Evolutionary conservation across 495 filamentous ascomycete species (phyloP), one percentile per base, ranked within the genome.

Genomic region (Trichoderma gamsii): DNA sequence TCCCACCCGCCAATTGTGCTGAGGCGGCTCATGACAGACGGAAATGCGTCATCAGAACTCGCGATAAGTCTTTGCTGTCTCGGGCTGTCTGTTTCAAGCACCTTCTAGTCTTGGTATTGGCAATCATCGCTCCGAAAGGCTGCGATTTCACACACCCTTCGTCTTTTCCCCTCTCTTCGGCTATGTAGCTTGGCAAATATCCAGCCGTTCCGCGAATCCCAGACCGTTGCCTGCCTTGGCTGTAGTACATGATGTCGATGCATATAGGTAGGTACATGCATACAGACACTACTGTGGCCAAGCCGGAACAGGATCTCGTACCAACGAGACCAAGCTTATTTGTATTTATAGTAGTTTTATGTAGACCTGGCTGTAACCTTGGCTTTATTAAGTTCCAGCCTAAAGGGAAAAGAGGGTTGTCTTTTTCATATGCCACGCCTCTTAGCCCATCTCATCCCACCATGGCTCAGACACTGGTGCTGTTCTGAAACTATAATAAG

Each of bases 41-140:
- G 56, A 61, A 61, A 61, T 61, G 56, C 56, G 56, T 61, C 56
- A 61, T 61, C 56, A 61, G 56, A 61, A 61, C 44, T 49, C n/a
- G 18, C 23, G 56, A 61, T 61, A 61, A 61, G 56, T 61, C 43
- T 25, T 56, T 23, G 25, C 51, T 11, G 51, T 25, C 9, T n/a
- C 18, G 12, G 1, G 43, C 13, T 46, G 51, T n/a, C 44, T 23
- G 51, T 56, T n/a, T 25, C 51, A 25, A 23, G 8, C 21, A 21
- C 21, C 51, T 56, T 16, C n/a, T n/a, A 23, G 25, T 29, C 56
- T 52, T 52, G 44, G 15, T 49, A 7, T 16, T 49, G 8, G 49
- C 49, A 52, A 52, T 52, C 49, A 52, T 52, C 3, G 0, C 49
- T 52, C 49, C n/a, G 49, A 52, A 5, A 7, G 12, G 43, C 43